These are phyloP conservation scores for Colletotrichum sp. DNA, from an alignment of 2,329 filamentous ascomycete species.

Conservation along the genomic window DNA sequence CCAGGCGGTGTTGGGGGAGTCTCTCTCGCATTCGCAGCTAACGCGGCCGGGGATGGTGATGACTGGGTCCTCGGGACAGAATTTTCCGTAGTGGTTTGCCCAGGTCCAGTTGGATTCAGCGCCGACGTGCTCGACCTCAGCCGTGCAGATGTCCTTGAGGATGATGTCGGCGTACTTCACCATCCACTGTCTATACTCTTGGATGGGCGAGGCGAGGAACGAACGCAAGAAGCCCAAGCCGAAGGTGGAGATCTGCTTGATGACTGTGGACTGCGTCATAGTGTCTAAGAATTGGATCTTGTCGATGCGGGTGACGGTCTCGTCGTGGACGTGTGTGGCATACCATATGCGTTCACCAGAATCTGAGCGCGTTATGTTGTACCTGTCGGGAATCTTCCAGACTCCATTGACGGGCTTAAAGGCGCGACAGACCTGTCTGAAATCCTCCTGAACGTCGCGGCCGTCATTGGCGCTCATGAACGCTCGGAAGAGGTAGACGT, in stretches of 20 bases:
- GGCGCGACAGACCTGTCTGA: neutral
- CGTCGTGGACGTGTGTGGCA: neutral
- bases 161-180: neutral
- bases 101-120: neutral
- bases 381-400: neutral
- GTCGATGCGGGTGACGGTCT: neutral
- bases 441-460: neutral
- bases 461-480: neutral
- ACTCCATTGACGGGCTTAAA: neutral
- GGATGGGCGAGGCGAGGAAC: neutral
- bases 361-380: neutral
- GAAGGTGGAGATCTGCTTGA: conserved; percentile 1
- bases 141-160: neutral
- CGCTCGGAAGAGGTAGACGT: neutral
- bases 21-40: neutral
- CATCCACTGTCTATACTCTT: neutral
- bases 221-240: neutral
- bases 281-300: neutral
- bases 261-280: neutral
- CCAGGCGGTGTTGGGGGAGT: neutral
- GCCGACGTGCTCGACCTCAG: neutral
- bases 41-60: neutral
- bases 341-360: neutral
- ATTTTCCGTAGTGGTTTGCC: neutral
- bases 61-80: too few relatives aligned